phyloP scores from a whole-genome alignment of 306 rosid species.

The Erythrophleum fordii region DNA sequence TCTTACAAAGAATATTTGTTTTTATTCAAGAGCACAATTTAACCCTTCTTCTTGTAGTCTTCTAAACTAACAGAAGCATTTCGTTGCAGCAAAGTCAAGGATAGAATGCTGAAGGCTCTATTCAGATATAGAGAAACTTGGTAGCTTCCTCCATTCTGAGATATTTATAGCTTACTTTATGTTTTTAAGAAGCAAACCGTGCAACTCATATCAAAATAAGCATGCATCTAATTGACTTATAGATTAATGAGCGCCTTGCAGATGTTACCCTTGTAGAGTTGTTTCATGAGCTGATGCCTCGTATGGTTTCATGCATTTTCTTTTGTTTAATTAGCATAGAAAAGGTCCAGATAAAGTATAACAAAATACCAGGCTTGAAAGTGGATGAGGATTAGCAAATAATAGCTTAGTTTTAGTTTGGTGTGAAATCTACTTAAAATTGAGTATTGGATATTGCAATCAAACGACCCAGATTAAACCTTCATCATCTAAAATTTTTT shows the following conservation, averaged over 20 bases:
- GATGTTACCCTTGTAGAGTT: not conserved
- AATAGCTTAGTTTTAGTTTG: conserved; percentile 7
- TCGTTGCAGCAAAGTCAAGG: not conserved
- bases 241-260: not conserved
- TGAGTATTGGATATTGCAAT: not conserved
- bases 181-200: not conserved
- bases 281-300: not conserved
- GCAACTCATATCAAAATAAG: not conserved
- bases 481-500: too few relatives aligned
- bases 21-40: too few relatives aligned
- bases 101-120: not conserved
- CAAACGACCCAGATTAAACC: too few relatives aligned
- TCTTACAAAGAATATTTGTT: too few relatives aligned
- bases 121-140: not conserved
- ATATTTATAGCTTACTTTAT: not conserved
- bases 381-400: not conserved
- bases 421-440: conserved; percentile 15
- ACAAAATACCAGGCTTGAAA: not conserved
- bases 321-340: conserved; percentile 13
- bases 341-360: not conserved
- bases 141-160: not conserved
- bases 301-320: not conserved
- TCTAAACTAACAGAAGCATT: too few relatives aligned
- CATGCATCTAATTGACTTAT: not conserved
- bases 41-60: too few relatives aligned